Percentiles rank a stretch among this genome's conserved stretches.
Evolutionary conservation across 2,329 filamentous ascomycete species (phyloP).

Genomic region (Paraphoma chrysanthemicola): DNA sequence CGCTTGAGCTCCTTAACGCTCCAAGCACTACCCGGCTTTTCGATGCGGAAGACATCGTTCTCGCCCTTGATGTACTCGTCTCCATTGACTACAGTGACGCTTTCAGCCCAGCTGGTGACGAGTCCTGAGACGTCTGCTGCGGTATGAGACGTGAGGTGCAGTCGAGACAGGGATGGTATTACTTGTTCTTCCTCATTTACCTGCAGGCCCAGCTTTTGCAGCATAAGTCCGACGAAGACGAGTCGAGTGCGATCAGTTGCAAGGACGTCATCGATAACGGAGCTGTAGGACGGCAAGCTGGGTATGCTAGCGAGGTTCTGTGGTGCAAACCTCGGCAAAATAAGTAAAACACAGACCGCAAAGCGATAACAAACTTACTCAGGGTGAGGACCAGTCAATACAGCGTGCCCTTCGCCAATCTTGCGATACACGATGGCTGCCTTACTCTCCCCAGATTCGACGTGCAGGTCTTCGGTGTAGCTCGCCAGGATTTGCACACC

Average conservation of each 20-base stretch:
- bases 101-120: slow-evolving; percentile 69
- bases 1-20: slow-evolving; percentile 40
- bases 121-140: slow-evolving; percentile 71
- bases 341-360: not conserved
- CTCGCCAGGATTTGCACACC: slow-evolving; percentile 83
- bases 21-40: slow-evolving; percentile 65
- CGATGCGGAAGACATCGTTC: slow-evolving; percentile 81
- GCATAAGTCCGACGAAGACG: slow-evolving; percentile 78
- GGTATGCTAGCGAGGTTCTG: slow-evolving; percentile 75
- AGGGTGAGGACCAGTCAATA: slow-evolving; percentile 89
- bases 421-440: slow-evolving; percentile 86
- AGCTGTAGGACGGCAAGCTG: slow-evolving; percentile 71
- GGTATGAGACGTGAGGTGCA: slow-evolving; percentile 79
- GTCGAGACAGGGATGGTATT: slow-evolving; percentile 78
- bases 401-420: slow-evolving; percentile 77
- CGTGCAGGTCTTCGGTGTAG: slow-evolving; percentile 76
- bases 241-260: slow-evolving; percentile 74
- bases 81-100: slow-evolving; percentile 69
- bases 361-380: slow-evolving; percentile 66
- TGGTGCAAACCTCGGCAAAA: slow-evolving; percentile 73
- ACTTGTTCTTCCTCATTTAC: slow-evolving; percentile 72
- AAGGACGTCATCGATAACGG: slow-evolving; percentile 71
- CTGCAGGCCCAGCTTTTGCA: slow-evolving; percentile 81
- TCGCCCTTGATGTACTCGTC: slow-evolving; percentile 79
- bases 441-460: slow-evolving; percentile 74